Evolutionary conservation across 345 rosid genomes (phyloP).

Genomic region (Aquilaria sinensis): DNA sequence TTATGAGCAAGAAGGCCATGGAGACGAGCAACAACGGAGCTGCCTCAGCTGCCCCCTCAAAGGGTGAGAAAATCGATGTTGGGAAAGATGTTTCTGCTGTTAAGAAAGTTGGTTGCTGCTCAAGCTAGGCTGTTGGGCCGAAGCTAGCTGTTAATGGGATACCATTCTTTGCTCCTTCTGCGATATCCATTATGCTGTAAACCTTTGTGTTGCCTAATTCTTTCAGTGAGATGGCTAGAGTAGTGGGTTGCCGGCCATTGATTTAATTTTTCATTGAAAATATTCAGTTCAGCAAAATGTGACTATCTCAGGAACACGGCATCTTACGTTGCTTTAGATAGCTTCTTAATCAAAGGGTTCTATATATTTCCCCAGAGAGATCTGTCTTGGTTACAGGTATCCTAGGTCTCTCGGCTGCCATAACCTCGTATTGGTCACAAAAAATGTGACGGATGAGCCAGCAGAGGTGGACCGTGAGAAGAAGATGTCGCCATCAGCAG

Average conservation of each 20-base stretch:
- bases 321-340: too few relatives aligned
- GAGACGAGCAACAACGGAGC: slow-evolving; percentile 24
- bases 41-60: slow-evolving; percentile 19
- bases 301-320: too few relatives aligned
- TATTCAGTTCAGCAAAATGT: not conserved
- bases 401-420: too few relatives aligned
- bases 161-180: slow-evolving; percentile 17
- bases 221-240: too few relatives aligned
- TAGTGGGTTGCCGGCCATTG: not conserved
- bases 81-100: slow-evolving; percentile 35
- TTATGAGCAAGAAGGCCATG: slow-evolving; percentile 47
- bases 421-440: too few relatives aligned
- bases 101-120: slow-evolving; percentile 33
- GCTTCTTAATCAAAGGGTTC: too few relatives aligned
- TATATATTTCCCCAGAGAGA: too few relatives aligned
- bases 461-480: too few relatives aligned
- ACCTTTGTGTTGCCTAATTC: too few relatives aligned
- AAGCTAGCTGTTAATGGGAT: not conserved
- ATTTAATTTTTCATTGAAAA: slow-evolving; percentile 9
- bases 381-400: too few relatives aligned
- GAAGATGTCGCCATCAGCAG: too few relatives aligned
- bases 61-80: slow-evolving; percentile 30
- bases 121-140: slow-evolving; percentile 5
- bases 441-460: too few relatives aligned
- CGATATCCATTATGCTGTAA: slow-evolving; percentile 9